These are phyloP conservation scores for Zalaria sp. DNA, from an alignment of 2,329 filamentous ascomycete genomes.

Conservation along the genomic window DNA sequence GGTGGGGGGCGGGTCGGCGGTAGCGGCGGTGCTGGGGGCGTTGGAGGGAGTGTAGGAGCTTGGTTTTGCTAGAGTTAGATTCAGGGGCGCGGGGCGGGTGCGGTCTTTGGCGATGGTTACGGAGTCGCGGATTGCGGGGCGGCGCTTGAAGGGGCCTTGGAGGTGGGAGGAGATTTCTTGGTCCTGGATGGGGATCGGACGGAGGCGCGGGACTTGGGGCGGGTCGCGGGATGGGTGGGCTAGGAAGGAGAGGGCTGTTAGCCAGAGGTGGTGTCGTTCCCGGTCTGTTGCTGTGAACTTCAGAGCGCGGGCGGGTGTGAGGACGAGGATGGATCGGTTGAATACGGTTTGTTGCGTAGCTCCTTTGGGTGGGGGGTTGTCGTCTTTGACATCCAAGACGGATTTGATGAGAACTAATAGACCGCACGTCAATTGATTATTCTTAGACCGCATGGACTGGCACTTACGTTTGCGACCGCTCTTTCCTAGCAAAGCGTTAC, in stretches of 20 bases:
- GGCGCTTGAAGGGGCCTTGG: slow-evolving; percentile 18
- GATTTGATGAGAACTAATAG: slow-evolving; percentile 77
- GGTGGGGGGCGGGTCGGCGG: slow-evolving; percentile 12
- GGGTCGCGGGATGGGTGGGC: slow-evolving; percentile 76
- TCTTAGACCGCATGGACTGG: not conserved
- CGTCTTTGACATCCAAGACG: slow-evolving; percentile 91
- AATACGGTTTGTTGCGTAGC: slow-evolving; percentile 40
- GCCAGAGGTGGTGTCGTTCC: slow-evolving; percentile 88
- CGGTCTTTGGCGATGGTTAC: slow-evolving; percentile 71
- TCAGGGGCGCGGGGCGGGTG: slow-evolving; percentile 18
- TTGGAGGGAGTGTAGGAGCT: slow-evolving; percentile 1
- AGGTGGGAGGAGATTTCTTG: slow-evolving; percentile 13
- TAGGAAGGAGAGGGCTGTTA: slow-evolving; percentile 87
- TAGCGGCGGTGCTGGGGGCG: slow-evolving; percentile 11
- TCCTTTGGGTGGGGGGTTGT: slow-evolving; percentile 70
- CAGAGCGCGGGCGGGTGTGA: slow-evolving; percentile 83
- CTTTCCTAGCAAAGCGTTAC: slow-evolving; percentile 82
- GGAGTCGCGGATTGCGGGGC: slow-evolving; percentile 58
- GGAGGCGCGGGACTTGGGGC: slow-evolving; percentile 30
- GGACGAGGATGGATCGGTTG: slow-evolving; percentile 84
- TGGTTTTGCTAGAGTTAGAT: slow-evolving; percentile 17
- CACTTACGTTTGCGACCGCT: slow-evolving; percentile 82
- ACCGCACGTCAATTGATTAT: slow-evolving; percentile 5
- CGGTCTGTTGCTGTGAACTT: slow-evolving; percentile 80
- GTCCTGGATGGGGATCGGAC: slow-evolving; percentile 8